Evolutionary conservation across 306 rosid species (phyloP), one percentile per base, ranked within the genome.

Genomic region (Comarum palustre): DNA sequence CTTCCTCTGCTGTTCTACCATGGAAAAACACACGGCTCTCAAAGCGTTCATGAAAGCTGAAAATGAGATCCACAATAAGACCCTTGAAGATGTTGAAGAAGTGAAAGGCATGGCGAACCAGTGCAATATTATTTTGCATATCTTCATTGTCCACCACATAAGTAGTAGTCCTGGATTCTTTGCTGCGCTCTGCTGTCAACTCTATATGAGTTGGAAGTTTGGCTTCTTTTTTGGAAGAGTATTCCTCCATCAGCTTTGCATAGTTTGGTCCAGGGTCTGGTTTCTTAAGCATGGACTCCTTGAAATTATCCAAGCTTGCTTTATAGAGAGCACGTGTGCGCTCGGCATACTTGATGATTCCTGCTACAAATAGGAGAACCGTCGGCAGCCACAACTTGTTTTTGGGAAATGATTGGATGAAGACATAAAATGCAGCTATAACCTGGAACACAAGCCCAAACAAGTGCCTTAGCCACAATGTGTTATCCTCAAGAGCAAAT

Each of bases 381-480:
- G 80, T 82, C 0, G 89, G 84, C 10, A 77, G 6, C 83, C 84
- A 73, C 0, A 87, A 46, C 8, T 43, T 73, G 78, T 87, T 85
- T 0, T 0, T 4, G 1, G 91, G 87, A 13, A 85, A 39, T 8
- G 91, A 77, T 31, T 81, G 84, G 12, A 81, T 12, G 54, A 86
- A 87, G 48, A 84, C 75, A 34, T 84, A 76, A 31, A 24, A 19
- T 0, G 89, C 61, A 5, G 84, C 79, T 3, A 65, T 1, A 2
- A 79, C 76, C 66, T 84, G 91, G 42, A 77, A 72, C 3, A 74
- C 0, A 29, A 87, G 75, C 2, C 82, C 85, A 27, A 80, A 48
- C 34, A 87, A 60, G 66, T 87, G 91, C 45, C 91, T 71, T 13
- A 76, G 69, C 91, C 89, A 87, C 20, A 86, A 77, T 1, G 83